Evolutionary conservation across 805 yeast genomes (phyloP).

Genomic region (Starmerella bombi): DNA sequence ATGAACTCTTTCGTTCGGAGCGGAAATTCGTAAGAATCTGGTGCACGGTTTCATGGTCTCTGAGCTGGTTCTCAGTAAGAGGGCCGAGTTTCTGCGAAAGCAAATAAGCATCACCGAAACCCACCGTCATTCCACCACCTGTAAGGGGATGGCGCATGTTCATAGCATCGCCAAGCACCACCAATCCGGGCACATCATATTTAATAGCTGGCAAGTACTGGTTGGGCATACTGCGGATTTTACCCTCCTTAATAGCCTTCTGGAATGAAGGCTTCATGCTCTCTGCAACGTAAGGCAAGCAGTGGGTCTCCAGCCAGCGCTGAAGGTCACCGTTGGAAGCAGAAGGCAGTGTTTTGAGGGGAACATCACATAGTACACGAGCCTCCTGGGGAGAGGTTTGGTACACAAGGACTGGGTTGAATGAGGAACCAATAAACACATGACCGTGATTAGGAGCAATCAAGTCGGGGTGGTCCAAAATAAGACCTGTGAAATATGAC

Average conservation of each 20-base stretch:
- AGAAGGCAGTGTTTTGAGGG: conserved; percentile 59
- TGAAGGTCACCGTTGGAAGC: conserved; percentile 42
- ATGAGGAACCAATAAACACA: conserved; percentile 63
- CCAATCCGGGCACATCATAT: conserved; percentile 56
- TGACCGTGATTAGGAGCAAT: conserved; percentile 76
- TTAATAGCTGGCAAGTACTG: conserved; percentile 71
- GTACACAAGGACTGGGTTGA: conserved; percentile 79
- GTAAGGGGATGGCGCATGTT: conserved; percentile 98
- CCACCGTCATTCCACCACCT: conserved; percentile 99
- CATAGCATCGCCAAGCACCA: conserved; percentile 82
- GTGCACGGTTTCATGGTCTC: conserved; percentile 43
- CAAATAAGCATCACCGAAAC: conserved; percentile 68
- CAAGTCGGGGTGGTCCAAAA: conserved; percentile 57
- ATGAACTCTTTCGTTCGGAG: conserved; percentile 60
- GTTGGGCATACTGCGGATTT: conserved; percentile 82
- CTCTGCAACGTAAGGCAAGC: conserved; percentile 57
- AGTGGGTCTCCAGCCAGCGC: conserved; percentile 45
- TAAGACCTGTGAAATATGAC: conserved; percentile 78
- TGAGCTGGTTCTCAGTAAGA: conserved; percentile 36
- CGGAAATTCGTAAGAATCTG: conserved; percentile 56
- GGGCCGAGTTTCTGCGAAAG: conserved; percentile 52
- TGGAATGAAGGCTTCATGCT: conserved; percentile 52
- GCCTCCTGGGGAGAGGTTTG: conserved; percentile 76
- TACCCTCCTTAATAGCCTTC: conserved; percentile 44
- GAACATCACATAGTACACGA: conserved; percentile 77